Evolutionary conservation across 163 green algal genomes (phyloP).

Genomic region (Scenedesmus sp.): DNA sequence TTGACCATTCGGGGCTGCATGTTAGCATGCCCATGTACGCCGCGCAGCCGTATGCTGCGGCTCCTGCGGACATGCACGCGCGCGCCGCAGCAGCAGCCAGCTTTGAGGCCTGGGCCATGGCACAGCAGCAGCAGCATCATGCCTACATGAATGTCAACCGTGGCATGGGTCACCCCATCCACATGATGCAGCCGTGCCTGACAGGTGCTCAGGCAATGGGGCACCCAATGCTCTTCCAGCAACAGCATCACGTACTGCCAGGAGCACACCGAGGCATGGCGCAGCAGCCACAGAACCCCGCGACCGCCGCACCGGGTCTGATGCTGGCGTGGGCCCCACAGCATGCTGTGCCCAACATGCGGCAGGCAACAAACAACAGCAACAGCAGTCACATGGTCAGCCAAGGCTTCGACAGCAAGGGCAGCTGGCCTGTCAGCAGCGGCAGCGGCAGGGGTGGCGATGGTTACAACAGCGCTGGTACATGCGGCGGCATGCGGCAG

Average conservation of each 20-base stretch:
- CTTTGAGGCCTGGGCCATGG: conserved; percentile 32
- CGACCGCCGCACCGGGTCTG: not conserved
- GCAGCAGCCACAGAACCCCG: not conserved
- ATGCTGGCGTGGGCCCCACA: conserved; percentile 7
- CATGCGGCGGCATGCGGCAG: not conserved
- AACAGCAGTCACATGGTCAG: not conserved
- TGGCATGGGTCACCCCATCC: not conserved
- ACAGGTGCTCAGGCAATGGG: not conserved
- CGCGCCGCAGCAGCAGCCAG: conserved; percentile 22
- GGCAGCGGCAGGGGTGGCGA: not conserved
- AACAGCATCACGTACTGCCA: conserved; percentile 6
- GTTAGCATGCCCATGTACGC: conserved; percentile 8
- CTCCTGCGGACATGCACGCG: conserved; percentile 4
- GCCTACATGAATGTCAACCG: not conserved
- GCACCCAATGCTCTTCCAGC: not conserved
- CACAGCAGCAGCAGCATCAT: conserved; percentile 44
- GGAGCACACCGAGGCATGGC: not conserved
- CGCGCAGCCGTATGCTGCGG: conserved; percentile 9
- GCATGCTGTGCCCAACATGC: conserved; percentile 1
- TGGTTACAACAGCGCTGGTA: not conserved
- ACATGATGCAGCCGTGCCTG: conserved; percentile 23
- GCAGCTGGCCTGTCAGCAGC: not conserved
- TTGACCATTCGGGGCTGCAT: not conserved
- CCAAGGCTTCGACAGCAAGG: not conserved
- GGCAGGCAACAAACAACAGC: not conserved